A percentile compares a stretch with the other conserved stretches of the same genome.
These are phyloP conservation scores for Colletotrichum tabaci DNA, from an alignment of 2,329 filamentous ascomycete genomes.

Conservation along the genomic window DNA sequence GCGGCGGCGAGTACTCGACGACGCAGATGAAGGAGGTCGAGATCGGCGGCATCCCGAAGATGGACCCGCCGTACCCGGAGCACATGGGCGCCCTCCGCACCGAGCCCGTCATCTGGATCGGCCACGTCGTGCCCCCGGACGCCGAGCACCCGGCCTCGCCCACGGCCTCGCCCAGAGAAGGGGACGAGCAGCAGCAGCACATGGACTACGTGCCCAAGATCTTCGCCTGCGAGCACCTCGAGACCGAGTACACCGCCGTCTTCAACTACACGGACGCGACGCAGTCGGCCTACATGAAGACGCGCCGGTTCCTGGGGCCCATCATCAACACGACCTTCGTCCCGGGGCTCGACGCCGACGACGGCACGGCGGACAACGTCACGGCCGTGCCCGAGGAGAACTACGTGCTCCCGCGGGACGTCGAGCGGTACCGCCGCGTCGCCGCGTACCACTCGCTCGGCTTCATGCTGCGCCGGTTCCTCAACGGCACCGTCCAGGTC, in stretches of 20 bases:
- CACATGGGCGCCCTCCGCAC: slow-evolving; percentile 53
- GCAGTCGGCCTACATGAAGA: slow-evolving; percentile 47
- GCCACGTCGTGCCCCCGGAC: slow-evolving; percentile 46
- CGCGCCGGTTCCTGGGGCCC: slow-evolving; percentile 44
- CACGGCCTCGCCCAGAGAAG: slow-evolving; percentile 42
- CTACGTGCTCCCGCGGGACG: slow-evolving; percentile 48
- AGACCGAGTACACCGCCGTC: slow-evolving; percentile 50
- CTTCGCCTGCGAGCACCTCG: slow-evolving; percentile 54
- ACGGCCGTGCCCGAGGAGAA: slow-evolving; percentile 48
- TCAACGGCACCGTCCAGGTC: slow-evolving; percentile 51
- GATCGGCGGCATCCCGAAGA: slow-evolving; percentile 49
- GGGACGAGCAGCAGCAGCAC: slow-evolving; percentile 41
- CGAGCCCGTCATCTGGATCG: slow-evolving; percentile 55
- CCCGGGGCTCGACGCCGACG: slow-evolving; percentile 45
- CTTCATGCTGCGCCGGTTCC: slow-evolving; percentile 48
- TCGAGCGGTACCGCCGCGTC: slow-evolving; percentile 48
- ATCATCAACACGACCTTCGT: slow-evolving; percentile 51
- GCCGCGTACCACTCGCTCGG: slow-evolving; percentile 53
- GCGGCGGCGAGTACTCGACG: slow-evolving; percentile 49
- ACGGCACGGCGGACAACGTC: slow-evolving; percentile 53
- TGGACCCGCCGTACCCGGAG: slow-evolving; percentile 45
- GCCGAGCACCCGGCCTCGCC: slow-evolving; percentile 40
- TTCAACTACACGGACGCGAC: slow-evolving; percentile 49
- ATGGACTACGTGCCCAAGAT: slow-evolving; percentile 51
- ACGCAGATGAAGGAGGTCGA: slow-evolving; percentile 46